Evolutionary conservation across 2,329 filamentous ascomycete species (phyloP), one percentile per base, ranked within the genome.

Genomic region (Raffaelea ambrosiae): DNA sequence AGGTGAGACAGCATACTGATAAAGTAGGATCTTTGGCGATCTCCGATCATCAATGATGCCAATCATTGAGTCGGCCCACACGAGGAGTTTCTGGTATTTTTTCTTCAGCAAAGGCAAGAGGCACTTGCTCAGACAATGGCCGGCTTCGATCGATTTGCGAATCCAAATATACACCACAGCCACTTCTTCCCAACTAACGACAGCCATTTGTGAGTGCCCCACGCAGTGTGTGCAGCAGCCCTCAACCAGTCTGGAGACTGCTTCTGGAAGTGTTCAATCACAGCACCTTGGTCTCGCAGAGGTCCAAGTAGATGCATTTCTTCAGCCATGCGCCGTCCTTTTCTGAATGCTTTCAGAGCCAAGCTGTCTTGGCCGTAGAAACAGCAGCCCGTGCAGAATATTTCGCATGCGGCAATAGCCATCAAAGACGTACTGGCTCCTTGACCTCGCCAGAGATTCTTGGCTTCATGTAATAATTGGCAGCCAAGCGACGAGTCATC

Each of bases 1-100:
- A 5, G 4, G 29, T 18, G 41, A 8, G 18, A 19, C 5, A 26
- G 43, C 47, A 47, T 44, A 56, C 49, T 57, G 54, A 22, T 55
- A 31, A 5, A 53, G 23, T 10, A 41, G 21, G 20, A 19, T 19
- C 11, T 48, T 43, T 21, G 47, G 44, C 10, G 51, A 48, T 16
- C 49, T 46, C 1, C 49, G 33, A 40, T 48, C 48, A 13, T 47
- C 20, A 13, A 40, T 46, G 8, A 44, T 44, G 18, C 41, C 45
- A 1, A 40, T 47, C 48, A 54, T 40, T 5, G n/a, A 4, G 40
- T 54, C 54, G n/a, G 51, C 44, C 55, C 55, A 57, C 4, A 18
- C 46, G 4, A 58, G 52, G 40, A 58, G 26, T 42, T 46, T 52
- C n/a, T 40, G 31, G 43, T 57, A 57, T 19, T 52, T 51, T 5